Evolutionary conservation across 768 basidiomycete species (phyloP).

Genomic region (Tylopilus vinaceipallidus): DNA sequence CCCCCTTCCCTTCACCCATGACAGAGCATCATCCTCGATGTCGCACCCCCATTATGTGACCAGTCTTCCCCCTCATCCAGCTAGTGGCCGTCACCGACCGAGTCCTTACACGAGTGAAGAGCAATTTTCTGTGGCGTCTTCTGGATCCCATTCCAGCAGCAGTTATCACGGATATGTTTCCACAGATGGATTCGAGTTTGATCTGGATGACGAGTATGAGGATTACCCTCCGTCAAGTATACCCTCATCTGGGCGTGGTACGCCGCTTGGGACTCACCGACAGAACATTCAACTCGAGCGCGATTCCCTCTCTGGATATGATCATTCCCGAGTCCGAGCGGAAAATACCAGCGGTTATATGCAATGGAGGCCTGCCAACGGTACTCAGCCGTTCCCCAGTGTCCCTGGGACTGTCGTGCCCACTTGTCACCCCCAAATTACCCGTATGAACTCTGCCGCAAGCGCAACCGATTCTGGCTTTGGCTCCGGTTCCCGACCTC

Average conservation of each 20-base stretch:
- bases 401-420: slow-evolving; percentile 20
- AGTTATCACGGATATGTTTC: slow-evolving; percentile 43
- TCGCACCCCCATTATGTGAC: slow-evolving; percentile 31
- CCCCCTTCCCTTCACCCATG: slow-evolving; percentile 36
- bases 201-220: slow-evolving; percentile 73
- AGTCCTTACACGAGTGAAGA: slow-evolving; percentile 42
- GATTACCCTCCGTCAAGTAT: slow-evolving; percentile 58
- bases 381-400: slow-evolving; percentile 36
- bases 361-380: slow-evolving; percentile 60
- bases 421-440: slow-evolving; percentile 40
- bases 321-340: slow-evolving; percentile 64
- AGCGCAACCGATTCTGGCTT: slow-evolving; percentile 42
- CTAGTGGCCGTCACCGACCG: slow-evolving; percentile 34
- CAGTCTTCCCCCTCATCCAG: slow-evolving; percentile 33
- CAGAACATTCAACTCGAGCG: slow-evolving; percentile 59
- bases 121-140: slow-evolving; percentile 29
- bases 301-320: slow-evolving; percentile 44
- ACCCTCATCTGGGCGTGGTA: slow-evolving; percentile 66
- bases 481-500: slow-evolving; percentile 40
- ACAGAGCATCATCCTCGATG: slow-evolving; percentile 36
- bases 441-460: slow-evolving; percentile 46
- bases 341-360: slow-evolving; percentile 64
- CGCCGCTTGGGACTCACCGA: slow-evolving; percentile 63
- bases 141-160: slow-evolving; percentile 29
- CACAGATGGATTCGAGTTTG: slow-evolving; percentile 69